phyloP scores from a whole-genome alignment of 441 rosid genomes.

The Kokia cookei region DNA sequence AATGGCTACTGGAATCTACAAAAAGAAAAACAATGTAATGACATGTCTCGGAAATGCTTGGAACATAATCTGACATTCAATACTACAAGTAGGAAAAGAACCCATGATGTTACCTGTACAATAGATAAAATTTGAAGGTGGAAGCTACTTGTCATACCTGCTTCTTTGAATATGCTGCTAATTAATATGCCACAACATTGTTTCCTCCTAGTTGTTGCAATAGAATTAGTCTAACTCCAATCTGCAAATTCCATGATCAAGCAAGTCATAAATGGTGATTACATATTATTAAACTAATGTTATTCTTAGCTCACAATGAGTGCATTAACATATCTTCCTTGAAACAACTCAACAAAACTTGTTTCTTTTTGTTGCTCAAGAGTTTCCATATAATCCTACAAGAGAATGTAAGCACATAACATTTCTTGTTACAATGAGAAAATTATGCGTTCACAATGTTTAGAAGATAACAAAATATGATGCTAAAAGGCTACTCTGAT shows the following conservation, averaged over 20 bases:
- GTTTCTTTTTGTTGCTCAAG: conserved; percentile 12
- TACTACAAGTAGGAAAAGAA: background rate
- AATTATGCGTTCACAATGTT: background rate
- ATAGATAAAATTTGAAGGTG: conserved; percentile 30
- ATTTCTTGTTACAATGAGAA: background rate
- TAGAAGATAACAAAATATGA: background rate
- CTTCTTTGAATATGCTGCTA: conserved; percentile 18
- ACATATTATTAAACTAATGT: background rate
- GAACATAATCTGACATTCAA: background rate
- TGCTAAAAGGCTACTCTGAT: conserved; percentile 19
- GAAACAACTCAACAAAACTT: conserved; percentile 31
- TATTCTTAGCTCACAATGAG: conserved; percentile 40
- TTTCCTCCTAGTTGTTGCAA: conserved; percentile 56
- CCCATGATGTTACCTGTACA: conserved; percentile 26
- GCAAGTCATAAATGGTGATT: background rate
- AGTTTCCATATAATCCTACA: conserved; percentile 31
- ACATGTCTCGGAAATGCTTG: background rate
- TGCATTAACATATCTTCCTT: conserved; percentile 39
- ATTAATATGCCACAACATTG: conserved; percentile 42
- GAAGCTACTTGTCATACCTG: conserved; percentile 34
- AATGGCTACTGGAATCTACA: conserved; percentile 35
- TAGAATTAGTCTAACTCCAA: conserved; percentile 62
- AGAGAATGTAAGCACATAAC: background rate
- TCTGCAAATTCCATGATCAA: conserved; percentile 24
- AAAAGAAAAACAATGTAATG: background rate